A percentile compares a stretch with the other conserved stretches of the same genome.
phyloP scores from a whole-genome alignment of 1,284 basidiomycete species.

The Sphagnurus paluster region DNA sequence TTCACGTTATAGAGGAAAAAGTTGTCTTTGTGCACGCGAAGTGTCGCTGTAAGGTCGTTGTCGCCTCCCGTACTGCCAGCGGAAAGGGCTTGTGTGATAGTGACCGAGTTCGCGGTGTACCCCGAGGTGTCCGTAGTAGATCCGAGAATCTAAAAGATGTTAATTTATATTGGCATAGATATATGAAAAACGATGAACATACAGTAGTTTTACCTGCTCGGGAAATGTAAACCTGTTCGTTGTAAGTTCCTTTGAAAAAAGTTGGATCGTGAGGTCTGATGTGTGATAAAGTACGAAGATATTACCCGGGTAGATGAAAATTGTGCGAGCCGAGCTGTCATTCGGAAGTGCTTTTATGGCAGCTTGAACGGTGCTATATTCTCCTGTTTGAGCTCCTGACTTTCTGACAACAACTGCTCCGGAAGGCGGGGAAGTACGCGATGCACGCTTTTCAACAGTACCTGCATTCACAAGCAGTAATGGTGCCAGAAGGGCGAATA shows the following conservation, averaged over 20 bases:
- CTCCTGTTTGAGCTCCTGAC: constrained; percentile 21
- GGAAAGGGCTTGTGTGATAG: constrained; percentile 22
- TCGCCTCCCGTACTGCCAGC: constrained; percentile 9
- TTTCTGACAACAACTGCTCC: constrained; percentile 29
- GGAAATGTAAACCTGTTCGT: constrained; percentile 31
- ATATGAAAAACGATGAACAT: neutral
- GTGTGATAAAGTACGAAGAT: neutral
- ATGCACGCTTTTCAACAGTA: constrained; percentile 9
- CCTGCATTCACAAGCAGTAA: neutral
- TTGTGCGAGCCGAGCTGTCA: constrained; percentile 24
- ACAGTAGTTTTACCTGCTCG: constrained; percentile 29
- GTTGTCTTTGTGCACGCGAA: constrained; percentile 29
- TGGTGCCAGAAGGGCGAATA: neutral
- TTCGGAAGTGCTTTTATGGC: constrained; percentile 30
- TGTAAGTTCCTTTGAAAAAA: constrained; percentile 26
- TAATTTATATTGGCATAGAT: neutral
- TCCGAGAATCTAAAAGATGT: constrained; percentile 26
- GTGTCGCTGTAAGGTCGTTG: constrained; percentile 26
- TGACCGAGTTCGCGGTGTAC: constrained; percentile 27
- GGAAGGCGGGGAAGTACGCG: constrained; percentile 28
- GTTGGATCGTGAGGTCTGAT: neutral
- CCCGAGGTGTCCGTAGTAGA: constrained; percentile 27
- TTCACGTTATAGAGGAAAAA: constrained; percentile 33
- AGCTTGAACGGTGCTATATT: constrained; percentile 28
- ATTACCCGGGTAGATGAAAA: constrained; percentile 28